Base-by-base conservation (phyloP, 345 rosid species). In the Geranium rotundifolium region DNA sequence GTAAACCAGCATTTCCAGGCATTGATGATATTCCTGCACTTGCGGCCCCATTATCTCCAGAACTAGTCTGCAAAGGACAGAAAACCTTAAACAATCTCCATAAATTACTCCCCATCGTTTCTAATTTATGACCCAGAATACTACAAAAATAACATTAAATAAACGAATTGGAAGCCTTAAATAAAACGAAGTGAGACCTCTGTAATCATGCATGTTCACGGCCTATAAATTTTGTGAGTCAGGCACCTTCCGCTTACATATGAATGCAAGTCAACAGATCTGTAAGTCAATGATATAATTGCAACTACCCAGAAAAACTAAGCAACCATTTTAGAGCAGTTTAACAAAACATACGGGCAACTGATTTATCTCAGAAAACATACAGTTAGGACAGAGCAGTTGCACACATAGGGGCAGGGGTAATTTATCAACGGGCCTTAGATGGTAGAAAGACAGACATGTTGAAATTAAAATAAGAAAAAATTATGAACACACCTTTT, bases 1-100 rank as follows among this genome's bases (percentile, higher is more conserved):
- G 89, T 74, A 93, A 70, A 80, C 99, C 71, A 62, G 89, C 84
- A 77, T 88, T 84, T 80, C 90, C 99, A 62, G 87, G 96, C 37
- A 85, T 76, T 37, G 88, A 86, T 19, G 97, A 81, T 68, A 80
- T 77, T 74, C 97, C 95, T 14, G 68, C 63, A 29, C 73, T 73
- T 63, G 70, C 74, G 72, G 79, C 71, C 23, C 76, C 83, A 59
- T n/a, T 50, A 64, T 90, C 99, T 57, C 85, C 99, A 29, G 76
- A 58, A 75, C 71, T 77, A 62, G 81, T 65, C 99, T 70, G 60
- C 59, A 65, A 2, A 56, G 19, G 46, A 58, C 34, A 49, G 37
- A 29, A 19, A 60, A 31, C 27, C 59, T 57, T 57, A 7, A 65
- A 14, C 64, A 62, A 49, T 50, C 30, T 7, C 14, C 29, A 49